phyloP scores from a whole-genome alignment of 768 basidiomycete species.

The Cantharellus anzutake region DNA sequence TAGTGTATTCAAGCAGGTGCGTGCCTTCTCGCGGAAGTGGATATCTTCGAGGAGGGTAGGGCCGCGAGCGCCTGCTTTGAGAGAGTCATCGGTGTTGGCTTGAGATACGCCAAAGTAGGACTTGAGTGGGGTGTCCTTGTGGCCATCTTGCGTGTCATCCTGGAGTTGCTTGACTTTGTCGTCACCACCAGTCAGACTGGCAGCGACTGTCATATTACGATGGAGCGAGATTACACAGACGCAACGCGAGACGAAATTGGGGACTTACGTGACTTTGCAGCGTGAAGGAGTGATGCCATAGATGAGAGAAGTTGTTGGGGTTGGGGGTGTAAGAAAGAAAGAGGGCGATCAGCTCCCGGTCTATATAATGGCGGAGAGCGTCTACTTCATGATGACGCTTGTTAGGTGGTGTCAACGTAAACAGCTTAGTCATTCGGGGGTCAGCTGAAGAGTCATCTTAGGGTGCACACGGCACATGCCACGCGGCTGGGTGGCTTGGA shows the following conservation, averaged over 20 bases:
- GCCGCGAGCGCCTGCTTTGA: conserved; percentile 25
- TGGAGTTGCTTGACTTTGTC: conserved; percentile 3
- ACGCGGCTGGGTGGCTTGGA: too few relatives aligned
- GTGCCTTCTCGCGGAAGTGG: conserved; percentile 16
- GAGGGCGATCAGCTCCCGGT: too few relatives aligned
- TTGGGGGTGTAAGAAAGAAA: too few relatives aligned
- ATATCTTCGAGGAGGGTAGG: conserved; percentile 50
- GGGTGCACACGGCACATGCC: too few relatives aligned
- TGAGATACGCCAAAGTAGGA: conserved; percentile 7
- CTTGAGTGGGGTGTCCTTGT: conserved; percentile 1
- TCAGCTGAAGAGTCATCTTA: too few relatives aligned
- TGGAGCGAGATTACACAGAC: neutral
- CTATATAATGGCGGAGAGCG: too few relatives aligned
- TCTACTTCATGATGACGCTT: too few relatives aligned
- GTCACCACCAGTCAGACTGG: neutral
- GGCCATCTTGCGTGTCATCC: conserved; percentile 3
- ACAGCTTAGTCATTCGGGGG: too few relatives aligned
- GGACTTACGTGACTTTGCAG: neutral
- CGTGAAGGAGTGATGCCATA: neutral
- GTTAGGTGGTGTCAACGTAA: too few relatives aligned
- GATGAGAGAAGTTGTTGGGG: neutral
- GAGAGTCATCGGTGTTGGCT: neutral
- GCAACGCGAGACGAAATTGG: neutral
- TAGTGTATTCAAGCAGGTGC: conserved; percentile 4
- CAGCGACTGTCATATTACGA: neutral